These are phyloP conservation scores for Linderniella brevidens DNA, from an alignment of 257 asterid genomes.

Conservation along the genomic window DNA sequence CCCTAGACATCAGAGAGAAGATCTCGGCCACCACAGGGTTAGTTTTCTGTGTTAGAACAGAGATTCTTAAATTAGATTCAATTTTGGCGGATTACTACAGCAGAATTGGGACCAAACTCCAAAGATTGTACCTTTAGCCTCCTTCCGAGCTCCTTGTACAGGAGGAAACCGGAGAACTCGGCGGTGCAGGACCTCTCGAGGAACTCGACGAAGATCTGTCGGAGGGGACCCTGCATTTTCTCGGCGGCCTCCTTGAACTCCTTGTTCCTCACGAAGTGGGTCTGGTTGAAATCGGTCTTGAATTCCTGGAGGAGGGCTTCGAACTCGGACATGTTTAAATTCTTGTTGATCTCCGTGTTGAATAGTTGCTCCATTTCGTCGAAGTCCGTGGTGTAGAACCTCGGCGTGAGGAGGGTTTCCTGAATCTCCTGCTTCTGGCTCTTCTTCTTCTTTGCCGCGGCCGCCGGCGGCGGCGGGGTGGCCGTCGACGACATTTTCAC, in stretches of 20 bases:
- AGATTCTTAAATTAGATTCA: background rate
- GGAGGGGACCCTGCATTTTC: constrained; percentile 56
- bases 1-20: constrained; percentile 93
- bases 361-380: constrained; percentile 96
- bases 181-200: constrained; percentile 93
- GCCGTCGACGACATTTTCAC: constrained; percentile 52
- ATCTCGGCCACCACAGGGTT: constrained; percentile 92
- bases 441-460: constrained; percentile 26
- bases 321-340: constrained; percentile 67
- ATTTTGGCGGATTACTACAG: background rate
- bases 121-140: constrained; percentile 42
- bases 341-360: constrained; percentile 85
- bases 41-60: constrained; percentile 47
- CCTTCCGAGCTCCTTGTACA: constrained; percentile 71
- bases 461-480: constrained; percentile 18
- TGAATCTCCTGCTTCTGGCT: constrained; percentile 37
- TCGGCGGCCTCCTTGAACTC: constrained; percentile 89
- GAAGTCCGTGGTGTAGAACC: constrained; percentile 79
- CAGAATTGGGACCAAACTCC: background rate
- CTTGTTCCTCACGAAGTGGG: constrained; percentile 80
- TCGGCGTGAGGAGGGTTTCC: constrained; percentile 47
- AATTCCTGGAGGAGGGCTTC: constrained; percentile 82
- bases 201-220: constrained; percentile 78
- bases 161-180: constrained; percentile 93
- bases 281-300: constrained; percentile 96